Evolutionary conservation across 345 rosid species (phyloP), one percentile per base, ranked within the genome.

Genomic region (Jatropha curcas): DNA sequence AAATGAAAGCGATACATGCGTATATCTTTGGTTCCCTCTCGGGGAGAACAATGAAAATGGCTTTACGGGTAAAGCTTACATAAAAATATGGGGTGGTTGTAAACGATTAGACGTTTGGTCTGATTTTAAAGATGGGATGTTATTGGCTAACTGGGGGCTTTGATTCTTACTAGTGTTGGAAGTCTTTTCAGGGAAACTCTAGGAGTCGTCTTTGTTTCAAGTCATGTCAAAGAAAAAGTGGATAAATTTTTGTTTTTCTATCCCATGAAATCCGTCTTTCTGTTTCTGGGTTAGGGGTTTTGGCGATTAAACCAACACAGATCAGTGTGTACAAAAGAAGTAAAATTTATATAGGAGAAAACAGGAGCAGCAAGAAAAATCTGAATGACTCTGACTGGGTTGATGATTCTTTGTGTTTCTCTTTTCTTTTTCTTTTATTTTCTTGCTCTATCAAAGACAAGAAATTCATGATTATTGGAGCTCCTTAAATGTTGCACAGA

Each of bases 201-300:
- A 27, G 27, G 48, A 4, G 4, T 56, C 41, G 72, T 51, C 55
- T 69, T 56, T 48, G 67, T 58, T 72, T 53, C 22, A 64, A 71
- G 86, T 79, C 88, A 74, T 86, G 80, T 83, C 86, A 74, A 19
- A 28, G 7, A 5, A 64, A 65, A 79, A 63, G 82, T 37, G 33
- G 61, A 14, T 22, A 28, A 55, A 35, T 48, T 51, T 58, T 12
- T 19, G 51, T 22, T 30, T 62, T 13, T 28, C n/a, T 67, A 65
- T 37, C 27, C n/a, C n/a, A n/a, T n/a, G n/a, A n/a, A n/a, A n/a
- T 25, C 4, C 31, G 5, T 60, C 72, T 60, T 75, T 77, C 77
- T 77, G 79, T 73, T 75, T 72, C 65, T n/a, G 59, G 24, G 64
- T 51, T 68, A 48, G 63, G 46, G 59, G 50, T 30, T 51, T 65